Conservation (phyloP, 176 grass and related monocot genomes). For the Zoysia japonica region DNA sequence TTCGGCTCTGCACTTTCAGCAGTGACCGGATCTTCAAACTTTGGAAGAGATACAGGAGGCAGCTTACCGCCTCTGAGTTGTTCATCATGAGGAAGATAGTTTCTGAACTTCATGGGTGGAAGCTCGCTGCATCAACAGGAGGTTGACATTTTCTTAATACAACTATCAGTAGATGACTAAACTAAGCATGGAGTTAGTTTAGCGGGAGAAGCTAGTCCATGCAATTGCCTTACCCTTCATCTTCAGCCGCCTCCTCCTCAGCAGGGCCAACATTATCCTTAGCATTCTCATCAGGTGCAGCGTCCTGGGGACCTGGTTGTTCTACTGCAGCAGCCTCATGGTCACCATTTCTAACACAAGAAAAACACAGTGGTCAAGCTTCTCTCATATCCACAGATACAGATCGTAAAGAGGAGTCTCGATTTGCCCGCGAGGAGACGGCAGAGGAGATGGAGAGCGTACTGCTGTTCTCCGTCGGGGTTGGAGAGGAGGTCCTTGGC, state of each 20-base stretch:
- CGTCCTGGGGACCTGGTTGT: constrained; percentile 47
- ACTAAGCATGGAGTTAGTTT: background rate
- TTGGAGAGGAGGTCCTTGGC: constrained; percentile 68
- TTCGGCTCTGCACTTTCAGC: constrained; percentile 55
- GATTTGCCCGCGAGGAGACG: too few relatives aligned
- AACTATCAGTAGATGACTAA: background rate
- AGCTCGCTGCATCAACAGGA: constrained; percentile 31
- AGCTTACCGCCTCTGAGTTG: constrained; percentile 81
- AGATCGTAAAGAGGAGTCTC: background rate
- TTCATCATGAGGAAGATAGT: constrained; percentile 97
- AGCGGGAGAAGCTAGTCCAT: background rate
- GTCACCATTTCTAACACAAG: constrained; percentile 38
- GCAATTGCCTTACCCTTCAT: constrained; percentile 48
- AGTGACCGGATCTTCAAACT: constrained; percentile 85
- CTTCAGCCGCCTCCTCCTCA: constrained; percentile 52
- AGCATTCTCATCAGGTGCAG: constrained; percentile 38
- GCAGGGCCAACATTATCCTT: constrained; percentile 41
- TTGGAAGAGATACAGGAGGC: constrained; percentile 62
- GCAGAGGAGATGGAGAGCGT: background rate
- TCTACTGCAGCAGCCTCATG: constrained; percentile 1
- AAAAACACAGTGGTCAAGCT: background rate
- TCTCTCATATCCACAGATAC: too few relatives aligned
- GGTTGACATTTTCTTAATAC: background rate
- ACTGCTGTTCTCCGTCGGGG: constrained; percentile 42
- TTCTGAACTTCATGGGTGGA: constrained; percentile 91